Evolutionary conservation across 305 asterid genomes (phyloP).

Genomic region (Ajuga reptans): DNA sequence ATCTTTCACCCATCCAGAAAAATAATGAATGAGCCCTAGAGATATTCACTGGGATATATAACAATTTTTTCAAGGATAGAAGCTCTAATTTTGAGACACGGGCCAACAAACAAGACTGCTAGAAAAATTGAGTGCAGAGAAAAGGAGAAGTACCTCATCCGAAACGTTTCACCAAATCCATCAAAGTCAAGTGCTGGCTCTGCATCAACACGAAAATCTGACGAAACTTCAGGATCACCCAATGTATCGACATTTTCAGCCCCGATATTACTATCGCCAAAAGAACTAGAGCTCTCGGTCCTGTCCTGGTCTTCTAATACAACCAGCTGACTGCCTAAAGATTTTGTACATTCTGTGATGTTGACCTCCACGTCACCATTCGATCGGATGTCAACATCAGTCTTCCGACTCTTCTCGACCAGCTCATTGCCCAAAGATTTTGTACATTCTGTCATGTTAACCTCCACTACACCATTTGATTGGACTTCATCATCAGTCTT

Average conservation of each 20-base stretch:
- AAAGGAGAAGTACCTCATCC: conserved; percentile 37
- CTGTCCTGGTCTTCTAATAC: conserved; percentile 35
- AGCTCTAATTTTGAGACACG: conserved; percentile 6
- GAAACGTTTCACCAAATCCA: conserved; percentile 37
- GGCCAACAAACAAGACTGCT: background rate
- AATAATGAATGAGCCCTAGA: background rate
- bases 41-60: background rate
- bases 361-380: conserved; percentile 38
- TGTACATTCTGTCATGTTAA: conserved; percentile 39
- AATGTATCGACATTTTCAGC: conserved; percentile 31
- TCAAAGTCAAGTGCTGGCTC: conserved; percentile 26
- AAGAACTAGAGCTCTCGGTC: conserved; percentile 83
- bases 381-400: conserved; percentile 24
- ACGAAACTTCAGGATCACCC: conserved; percentile 44
- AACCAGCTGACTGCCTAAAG: conserved; percentile 31
- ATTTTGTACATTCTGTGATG: conserved; percentile 37
- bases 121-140: conserved; percentile 11
- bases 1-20: too few species aligned
- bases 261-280: conserved; percentile 47
- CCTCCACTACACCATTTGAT: conserved; percentile 34
- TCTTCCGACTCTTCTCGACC: conserved; percentile 14
- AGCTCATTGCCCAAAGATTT: conserved; percentile 30
- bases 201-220: conserved; percentile 40
- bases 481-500: conserved; percentile 24
- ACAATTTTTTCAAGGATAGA: background rate